phyloP scores from a whole-genome alignment of 2,329 filamentous ascomycete species.

The Neopestalotiopsis sp. region DNA sequence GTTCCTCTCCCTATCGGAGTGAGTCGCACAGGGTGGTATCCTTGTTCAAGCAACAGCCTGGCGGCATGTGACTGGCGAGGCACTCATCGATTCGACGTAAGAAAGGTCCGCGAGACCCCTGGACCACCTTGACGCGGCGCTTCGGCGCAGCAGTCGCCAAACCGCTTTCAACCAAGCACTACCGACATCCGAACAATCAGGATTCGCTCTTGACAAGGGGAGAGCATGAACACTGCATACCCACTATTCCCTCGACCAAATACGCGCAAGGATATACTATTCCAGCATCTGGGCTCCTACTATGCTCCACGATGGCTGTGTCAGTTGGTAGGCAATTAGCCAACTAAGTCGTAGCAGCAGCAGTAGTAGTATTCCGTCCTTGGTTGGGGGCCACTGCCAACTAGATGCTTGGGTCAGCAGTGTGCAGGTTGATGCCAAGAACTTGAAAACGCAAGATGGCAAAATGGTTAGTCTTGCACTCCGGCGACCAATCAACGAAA shows the following conservation, averaged over 20 bases:
- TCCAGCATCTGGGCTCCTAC: too few species aligned
- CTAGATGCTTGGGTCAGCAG: background rate
- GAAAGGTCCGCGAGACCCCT: background rate
- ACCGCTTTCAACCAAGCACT: background rate
- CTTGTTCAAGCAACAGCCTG: constrained; percentile 9
- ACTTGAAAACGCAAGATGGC: background rate
- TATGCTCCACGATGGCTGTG: background rate
- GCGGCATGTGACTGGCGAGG: constrained; percentile 5
- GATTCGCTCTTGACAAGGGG: background rate
- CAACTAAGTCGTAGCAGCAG: background rate
- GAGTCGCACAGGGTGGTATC: constrained; percentile 5
- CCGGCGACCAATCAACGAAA: constrained; percentile 13
- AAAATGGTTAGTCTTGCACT: constrained; percentile 9
- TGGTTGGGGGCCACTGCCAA: constrained; percentile 9
- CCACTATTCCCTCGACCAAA: background rate
- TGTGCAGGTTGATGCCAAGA: background rate
- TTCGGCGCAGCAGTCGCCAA: background rate
- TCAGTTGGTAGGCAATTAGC: background rate
- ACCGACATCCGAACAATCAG: background rate
- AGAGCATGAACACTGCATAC: background rate
- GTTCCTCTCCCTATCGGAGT: background rate
- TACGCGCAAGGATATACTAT: background rate
- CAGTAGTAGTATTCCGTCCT: background rate
- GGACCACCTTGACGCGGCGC: constrained; percentile 5
- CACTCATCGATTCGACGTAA: background rate